phyloP scores from a whole-genome alignment of 139 green algal genomes.

The Volvox africanus region DNA sequence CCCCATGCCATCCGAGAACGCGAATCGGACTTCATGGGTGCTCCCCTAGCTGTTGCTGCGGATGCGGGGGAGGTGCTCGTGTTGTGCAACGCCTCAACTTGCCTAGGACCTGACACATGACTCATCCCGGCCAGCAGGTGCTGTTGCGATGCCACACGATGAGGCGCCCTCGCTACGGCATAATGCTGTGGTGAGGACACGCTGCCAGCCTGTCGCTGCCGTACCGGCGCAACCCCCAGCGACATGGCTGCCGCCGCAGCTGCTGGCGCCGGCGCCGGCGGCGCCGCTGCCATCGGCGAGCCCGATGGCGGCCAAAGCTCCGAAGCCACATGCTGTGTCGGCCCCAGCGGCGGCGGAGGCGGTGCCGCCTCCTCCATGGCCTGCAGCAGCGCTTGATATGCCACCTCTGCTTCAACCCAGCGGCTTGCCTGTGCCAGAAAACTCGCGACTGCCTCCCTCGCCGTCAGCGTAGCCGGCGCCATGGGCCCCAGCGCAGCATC shows the following conservation, averaged over 20 bases:
- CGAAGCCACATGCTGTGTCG: too few relatives aligned
- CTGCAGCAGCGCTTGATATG: constrained; percentile 28
- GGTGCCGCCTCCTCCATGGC: constrained; percentile 3
- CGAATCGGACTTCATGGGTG: neutral
- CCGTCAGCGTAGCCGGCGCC: constrained; percentile 10
- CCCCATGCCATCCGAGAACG: neutral
- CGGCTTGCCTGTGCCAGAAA: neutral
- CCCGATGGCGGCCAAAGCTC: too few relatives aligned
- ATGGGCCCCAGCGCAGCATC: neutral
- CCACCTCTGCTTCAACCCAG: constrained; percentile 37
- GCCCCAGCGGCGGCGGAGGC: neutral
- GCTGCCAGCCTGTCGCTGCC: neutral
- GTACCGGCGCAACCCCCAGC: neutral
- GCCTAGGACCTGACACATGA: too few relatives aligned
- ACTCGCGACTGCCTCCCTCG: neutral
- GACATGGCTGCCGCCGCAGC: neutral
- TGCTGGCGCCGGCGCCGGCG: neutral
- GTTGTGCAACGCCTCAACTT: too few relatives aligned
- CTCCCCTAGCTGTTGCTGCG: too few relatives aligned
- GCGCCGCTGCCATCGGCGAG: neutral
- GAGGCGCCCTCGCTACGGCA: neutral
- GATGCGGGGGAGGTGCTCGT: too few relatives aligned
- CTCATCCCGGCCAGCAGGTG: neutral
- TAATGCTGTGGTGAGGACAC: neutral
- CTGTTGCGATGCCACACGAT: neutral